Base-by-base conservation (phyloP, 108 stramenopile genomes). In the Skeletonema costatum region DNA sequence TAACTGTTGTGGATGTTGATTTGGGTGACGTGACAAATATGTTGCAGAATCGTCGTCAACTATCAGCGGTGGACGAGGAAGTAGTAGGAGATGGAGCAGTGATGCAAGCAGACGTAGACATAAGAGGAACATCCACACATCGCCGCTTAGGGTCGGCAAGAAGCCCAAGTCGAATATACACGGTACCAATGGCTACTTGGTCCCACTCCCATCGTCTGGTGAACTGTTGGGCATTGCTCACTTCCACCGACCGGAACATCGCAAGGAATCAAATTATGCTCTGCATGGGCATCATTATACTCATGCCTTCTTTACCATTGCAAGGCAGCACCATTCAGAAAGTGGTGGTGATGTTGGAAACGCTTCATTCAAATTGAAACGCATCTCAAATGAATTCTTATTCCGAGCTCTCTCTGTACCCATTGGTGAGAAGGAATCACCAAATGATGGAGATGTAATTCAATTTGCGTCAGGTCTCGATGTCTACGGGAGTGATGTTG, bases 261-360 rank as follows among this genome's bases (percentile, higher is more conserved):
- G 93, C 19, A 69, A 88, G 13, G 60, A 64, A 9, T 90, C 90
- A 38, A 80, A 88, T 17, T 91, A 90, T 82, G 91, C 92, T 33
- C 71, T 90, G 32, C 91, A 92, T 74, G 95, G 95, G 13, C 95
- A 96, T 86, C 95, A 96, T 68, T 96, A 96, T 72, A 96, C 86
- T 62, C 82, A 83, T 56, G 78, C 53, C 29, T 83, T 83, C 59
- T 86, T 78, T 39, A 79, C 78, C 35, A 82, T 85, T 82, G 61
- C 89, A 78, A 75, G 86, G 80, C 42, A 90, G 81, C 51, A 53
- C 0, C 21, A 19, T 4, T 6, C 51, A 7, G 25, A 16, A 2
- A 46, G 4, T 16, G 56, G 84, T 80, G 58, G 89, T 76, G 33
- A 84, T 83, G 46, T 25, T 80, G 9, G 71, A 72, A 67, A 17